phyloP scores from a whole-genome alignment of 495 filamentous ascomycete genomes.

The Xanthoparmelia taractica region DNA sequence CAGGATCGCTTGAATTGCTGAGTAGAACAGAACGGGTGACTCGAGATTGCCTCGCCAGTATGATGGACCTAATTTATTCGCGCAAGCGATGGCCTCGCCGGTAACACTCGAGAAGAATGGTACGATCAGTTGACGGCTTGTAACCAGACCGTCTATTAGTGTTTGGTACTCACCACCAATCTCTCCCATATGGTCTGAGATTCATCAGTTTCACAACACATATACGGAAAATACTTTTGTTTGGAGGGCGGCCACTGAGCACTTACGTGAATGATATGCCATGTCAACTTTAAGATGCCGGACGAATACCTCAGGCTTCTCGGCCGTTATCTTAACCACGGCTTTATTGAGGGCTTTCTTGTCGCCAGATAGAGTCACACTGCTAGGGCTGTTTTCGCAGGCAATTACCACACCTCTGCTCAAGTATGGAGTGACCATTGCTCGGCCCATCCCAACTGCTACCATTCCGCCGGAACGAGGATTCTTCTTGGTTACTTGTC shows the following conservation, averaged over 20 bases:
- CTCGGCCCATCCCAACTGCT: conserved; percentile 13
- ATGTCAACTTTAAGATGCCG: conserved; percentile 3
- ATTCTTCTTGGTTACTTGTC: conserved; percentile 13
- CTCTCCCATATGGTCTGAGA: conserved; percentile 5
- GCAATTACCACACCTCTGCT: conserved; percentile 7
- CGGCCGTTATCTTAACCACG: neutral
- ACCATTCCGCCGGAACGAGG: conserved; percentile 11
- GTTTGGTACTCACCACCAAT: conserved; percentile 6
- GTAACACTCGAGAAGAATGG: conserved; percentile 12
- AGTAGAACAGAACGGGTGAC: conserved; percentile 33
- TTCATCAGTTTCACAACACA: too few species aligned
- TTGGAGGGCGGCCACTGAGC: neutral
- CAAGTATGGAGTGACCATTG: conserved; percentile 1
- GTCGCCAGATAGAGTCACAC: conserved; percentile 10
- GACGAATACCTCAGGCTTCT: conserved; percentile 14
- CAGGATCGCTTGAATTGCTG: conserved; percentile 12
- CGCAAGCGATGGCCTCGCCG: neutral
- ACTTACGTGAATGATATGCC: conserved; percentile 13
- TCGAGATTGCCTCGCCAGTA: conserved; percentile 40
- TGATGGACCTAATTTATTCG: neutral
- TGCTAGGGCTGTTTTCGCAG: conserved; percentile 8
- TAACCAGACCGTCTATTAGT: neutral
- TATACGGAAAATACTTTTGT: too few species aligned
- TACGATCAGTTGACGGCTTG: conserved; percentile 6
- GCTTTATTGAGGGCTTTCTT: neutral